Conservation (phyloP, 2,329 filamentous ascomycete genomes). For the Paecilomyces fulvus region DNA sequence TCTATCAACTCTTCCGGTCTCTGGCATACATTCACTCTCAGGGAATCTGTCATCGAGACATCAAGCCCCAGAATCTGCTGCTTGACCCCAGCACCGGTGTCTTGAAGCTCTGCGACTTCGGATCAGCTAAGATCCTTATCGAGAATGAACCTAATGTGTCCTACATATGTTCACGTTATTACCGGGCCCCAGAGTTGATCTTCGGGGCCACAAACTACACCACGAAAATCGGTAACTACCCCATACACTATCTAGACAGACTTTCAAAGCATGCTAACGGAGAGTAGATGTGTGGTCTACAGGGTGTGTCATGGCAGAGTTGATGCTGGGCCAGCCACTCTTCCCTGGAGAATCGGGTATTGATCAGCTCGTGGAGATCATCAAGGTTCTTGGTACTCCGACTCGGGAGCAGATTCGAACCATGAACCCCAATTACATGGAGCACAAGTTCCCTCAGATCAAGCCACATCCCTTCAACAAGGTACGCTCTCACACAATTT, state of each 20-base stretch:
- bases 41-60: constrained; percentile 97
- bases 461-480: constrained; percentile 99
- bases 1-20: constrained; percentile 97
- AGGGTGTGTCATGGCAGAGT: constrained; percentile 96
- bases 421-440: constrained; percentile 99
- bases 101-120: constrained; percentile 96
- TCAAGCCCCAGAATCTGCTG: constrained; percentile 96
- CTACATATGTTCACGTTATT: constrained; percentile 99
- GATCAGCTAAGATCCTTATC: constrained; percentile 95
- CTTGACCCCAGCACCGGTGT: constrained; percentile 86
- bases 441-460: constrained; percentile 99
- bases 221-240: constrained; percentile 86
- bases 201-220: constrained; percentile 99
- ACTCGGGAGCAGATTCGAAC: constrained; percentile 97
- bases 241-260: background rate
- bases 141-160: constrained; percentile 99
- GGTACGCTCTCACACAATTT: constrained; percentile 32
- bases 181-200: constrained; percentile 93
- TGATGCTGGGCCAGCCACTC: constrained; percentile 96
- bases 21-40: constrained; percentile 98
- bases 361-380: constrained; percentile 97
- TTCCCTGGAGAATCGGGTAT: constrained; percentile 98
- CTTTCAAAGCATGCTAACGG: background rate
- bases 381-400: constrained; percentile 95
- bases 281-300: constrained; percentile 92